Conservation (phyloP, 306 rosid species). For the Malus sylvestris region DNA sequence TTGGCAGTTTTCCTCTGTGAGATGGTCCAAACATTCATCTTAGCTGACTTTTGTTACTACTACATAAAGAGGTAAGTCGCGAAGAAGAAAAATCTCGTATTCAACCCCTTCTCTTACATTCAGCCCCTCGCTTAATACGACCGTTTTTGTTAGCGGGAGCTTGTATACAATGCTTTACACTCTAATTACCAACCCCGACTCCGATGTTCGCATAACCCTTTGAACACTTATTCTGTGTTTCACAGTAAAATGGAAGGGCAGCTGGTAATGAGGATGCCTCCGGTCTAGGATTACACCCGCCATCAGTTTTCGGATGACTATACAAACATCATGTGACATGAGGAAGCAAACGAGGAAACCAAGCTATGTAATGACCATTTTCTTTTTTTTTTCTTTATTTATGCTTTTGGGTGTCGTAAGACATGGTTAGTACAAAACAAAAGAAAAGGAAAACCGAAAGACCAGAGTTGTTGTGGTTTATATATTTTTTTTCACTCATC, state of each 20-base stretch:
- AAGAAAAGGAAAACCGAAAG: background rate
- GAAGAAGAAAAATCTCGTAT: background rate
- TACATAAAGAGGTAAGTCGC: slow-evolving; percentile 52
- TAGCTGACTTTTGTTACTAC: slow-evolving; percentile 82
- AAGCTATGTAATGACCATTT: background rate
- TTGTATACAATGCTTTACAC: background rate
- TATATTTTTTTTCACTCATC: too few species aligned
- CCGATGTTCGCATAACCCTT: background rate
- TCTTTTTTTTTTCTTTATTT: background rate
- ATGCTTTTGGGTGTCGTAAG: background rate
- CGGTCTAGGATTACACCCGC: background rate
- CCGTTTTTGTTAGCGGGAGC: background rate
- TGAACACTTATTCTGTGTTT: background rate
- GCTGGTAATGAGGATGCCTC: slow-evolving; percentile 64
- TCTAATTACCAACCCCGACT: background rate
- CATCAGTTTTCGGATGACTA: background rate
- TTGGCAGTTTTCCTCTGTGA: slow-evolving; percentile 43
- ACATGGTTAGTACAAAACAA: background rate
- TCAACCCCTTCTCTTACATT: background rate
- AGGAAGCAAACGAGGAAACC: background rate
- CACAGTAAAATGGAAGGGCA: slow-evolving; percentile 61
- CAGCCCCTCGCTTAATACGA: background rate
- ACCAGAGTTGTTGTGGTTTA: too few species aligned
- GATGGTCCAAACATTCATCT: slow-evolving; percentile 63
- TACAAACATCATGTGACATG: background rate